Evolutionary conservation across 2,329 filamentous ascomycete genomes (phyloP), one percentile per base, ranked within the genome.

Genomic region (Colletotrichum chlorophyti): DNA sequence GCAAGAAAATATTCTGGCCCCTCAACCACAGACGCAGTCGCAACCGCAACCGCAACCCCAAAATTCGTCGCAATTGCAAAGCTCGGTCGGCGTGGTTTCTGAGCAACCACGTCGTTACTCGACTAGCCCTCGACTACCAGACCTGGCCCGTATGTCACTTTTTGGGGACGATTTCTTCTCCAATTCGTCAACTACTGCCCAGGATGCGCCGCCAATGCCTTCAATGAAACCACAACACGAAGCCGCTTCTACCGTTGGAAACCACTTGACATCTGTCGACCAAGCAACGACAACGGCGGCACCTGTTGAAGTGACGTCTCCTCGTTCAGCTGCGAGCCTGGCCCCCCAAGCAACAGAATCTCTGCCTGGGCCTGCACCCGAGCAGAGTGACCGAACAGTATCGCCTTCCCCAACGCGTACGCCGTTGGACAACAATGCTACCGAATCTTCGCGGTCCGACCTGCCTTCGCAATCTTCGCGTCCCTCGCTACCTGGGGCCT

Each of bases 111-210:
- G 62, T 7, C 70, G 76, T 14, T 72, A 74, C 34, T 85, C 83
- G 1, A 76, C 75, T 1, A 86, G 84, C 60, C 85, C 84, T 0
- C 79, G 83, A 61, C 74, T 89, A 15, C 86, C 85, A 9, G 77
- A 84, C 60, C 65, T 89, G 4, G 75, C 78, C 11, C 82, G 85
- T 23, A 75, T 88, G 74, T 88, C 86, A 37, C 77, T 77, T 1
- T 88, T 88, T 66, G 83, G 84, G 1, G 74, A 82, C 37, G 83
- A 86, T 57, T 75, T 88, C 38, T 86, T 87, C 60, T 77, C 78
- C 5, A 63, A 66, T 14, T 62, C 72, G 14, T 52, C 65, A 6
- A 62, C 61, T 11, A 66, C 70, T 10, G 48, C 66, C 14, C 45
- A 64, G 15, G 63, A 65, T 11, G 64, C 69, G 3, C 68, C 70